phyloP scores from a whole-genome alignment of 192 early-diverging fungal genomes.

The Chytriomyces confervae region DNA sequence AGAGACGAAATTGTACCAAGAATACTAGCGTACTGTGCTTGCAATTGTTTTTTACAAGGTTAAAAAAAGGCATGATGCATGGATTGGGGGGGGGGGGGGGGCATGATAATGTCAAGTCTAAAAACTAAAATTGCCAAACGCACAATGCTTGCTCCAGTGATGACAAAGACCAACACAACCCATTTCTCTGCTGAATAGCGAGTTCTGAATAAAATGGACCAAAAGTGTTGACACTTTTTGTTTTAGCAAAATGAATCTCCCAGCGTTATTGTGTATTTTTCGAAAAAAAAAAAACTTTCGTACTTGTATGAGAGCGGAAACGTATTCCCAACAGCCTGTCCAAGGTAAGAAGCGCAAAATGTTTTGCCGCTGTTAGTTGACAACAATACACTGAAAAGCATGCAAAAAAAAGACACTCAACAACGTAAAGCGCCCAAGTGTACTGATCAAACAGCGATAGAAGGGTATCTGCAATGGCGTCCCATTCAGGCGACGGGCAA shows the following conservation, averaged over 20 bases:
- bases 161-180: conserved; percentile 38
- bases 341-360: conserved; percentile 17
- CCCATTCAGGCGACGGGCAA: conserved; percentile 20
- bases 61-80: background rate
- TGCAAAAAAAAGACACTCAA: background rate
- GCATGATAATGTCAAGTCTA: too few relatives aligned
- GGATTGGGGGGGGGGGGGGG: too few relatives aligned
- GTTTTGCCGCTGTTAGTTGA: background rate
- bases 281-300: conserved; percentile 26
- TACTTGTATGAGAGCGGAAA: conserved; percentile 42
- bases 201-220: conserved; percentile 32
- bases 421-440: conserved; percentile 37
- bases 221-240: background rate
- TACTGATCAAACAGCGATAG: conserved; percentile 47
- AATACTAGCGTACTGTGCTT: conserved; percentile 40
- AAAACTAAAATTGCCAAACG: background rate
- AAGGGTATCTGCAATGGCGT: conserved; percentile 13
- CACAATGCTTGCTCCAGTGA: conserved; percentile 42
- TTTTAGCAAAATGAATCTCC: background rate
- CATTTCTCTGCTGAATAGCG: conserved; percentile 38
- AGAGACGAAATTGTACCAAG: conserved; percentile 58
- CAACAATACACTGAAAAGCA: background rate
- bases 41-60: background rate
- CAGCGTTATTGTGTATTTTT: background rate
- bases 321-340: conserved; percentile 40